Evolutionary conservation across 169 alveolate genomes (phyloP), one percentile per base, ranked within the genome.

Genomic region (Ichthyophthirius multifiliis): DNA sequence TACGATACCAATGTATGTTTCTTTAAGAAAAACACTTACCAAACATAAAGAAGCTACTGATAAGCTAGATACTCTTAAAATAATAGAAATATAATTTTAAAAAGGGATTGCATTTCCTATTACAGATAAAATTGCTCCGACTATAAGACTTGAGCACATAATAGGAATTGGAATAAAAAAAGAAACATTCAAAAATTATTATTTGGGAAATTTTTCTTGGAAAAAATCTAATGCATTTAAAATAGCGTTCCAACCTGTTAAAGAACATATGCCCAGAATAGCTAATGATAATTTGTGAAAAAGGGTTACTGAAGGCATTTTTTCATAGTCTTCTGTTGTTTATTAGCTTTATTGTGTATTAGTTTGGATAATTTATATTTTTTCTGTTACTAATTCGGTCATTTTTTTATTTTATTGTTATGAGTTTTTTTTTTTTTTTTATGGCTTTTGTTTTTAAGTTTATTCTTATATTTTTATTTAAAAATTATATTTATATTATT

Each of bases 171-270:
- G 84, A 43, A 77, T 64, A 48, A 27, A 48, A 39, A 48, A 48
- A 20, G 67, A 7, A 20, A 48, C 32, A 48, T 48, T 39, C 9
- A 48, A 39, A 5, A 27, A 48, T 23, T 55, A 5, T 13, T 48
- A 34, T 5, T 48, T 48, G 37, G 67, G 67, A 48, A 27, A 48
- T 23, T 48, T 48, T 5, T 4, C 35, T 27, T 39, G 43, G 31
- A 77, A 77, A 65, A 43, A 77, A 30, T 65, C 44, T 18, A 77
- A 64, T 2, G 77, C 84, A 64, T 76, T 64, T 18, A 77, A 34
- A 41, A 77, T 64, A 9, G 84, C 84, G 64, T 64, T 77, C 84
- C 84, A 77, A 39, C 84, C 84, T 30, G 84, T 46, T 31, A 77
- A 23, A 23, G 84, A 77, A 27, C 78, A 64, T 20, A 77, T 74